Evolutionary conservation across 805 yeast species (phyloP), one percentile per base, ranked within the genome.

Genomic region (Zygosaccharomyces gambellarensis): DNA sequence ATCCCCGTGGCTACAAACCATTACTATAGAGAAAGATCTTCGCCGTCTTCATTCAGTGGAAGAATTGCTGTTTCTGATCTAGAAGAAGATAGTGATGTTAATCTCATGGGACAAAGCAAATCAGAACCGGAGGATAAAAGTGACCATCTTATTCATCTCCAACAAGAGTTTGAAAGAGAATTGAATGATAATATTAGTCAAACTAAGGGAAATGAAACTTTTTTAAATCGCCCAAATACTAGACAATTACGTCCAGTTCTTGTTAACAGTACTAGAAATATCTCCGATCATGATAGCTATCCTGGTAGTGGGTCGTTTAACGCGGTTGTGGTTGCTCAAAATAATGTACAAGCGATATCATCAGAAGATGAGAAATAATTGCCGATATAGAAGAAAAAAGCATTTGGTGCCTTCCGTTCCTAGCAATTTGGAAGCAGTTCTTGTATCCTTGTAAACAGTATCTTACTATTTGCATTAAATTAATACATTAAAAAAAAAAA

Each of bases 21-120:
- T 30, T 30, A 9, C 9, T 22, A 21, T 12, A 25, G 27, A 9
- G 19, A 30, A 10, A 29, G 11, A 19, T 30, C 36, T 8, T 30
- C 45, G 29, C 45, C 45, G 17, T 42, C 45, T 19, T 30, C 45
- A 4, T 19, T 19, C 17, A 42, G 23, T 36, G 45, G 34, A 32
- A 30, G 39, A 31, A 44, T 43, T 7, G 23, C 53, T 11, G 48
- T 58, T 10, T 59, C 60, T n/a, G 63, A 59, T 42, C 36, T 48
- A n/a, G 59, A 56, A 19, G 45, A 36, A 14, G 60, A 58, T 49
- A 52, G 48, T 30, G 61, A 58, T 48, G 63, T 59, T 17, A 58
- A 59, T 19, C 49, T 59, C 5, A 40, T 59, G 28, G 61, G 56
- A 8, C 43, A 44, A 30, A 36, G 39, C 21, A 42, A 39, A 8